Evolutionary conservation across 2,329 filamentous ascomycete genomes (phyloP).

Genomic region (Aspergillus chevalieri): DNA sequence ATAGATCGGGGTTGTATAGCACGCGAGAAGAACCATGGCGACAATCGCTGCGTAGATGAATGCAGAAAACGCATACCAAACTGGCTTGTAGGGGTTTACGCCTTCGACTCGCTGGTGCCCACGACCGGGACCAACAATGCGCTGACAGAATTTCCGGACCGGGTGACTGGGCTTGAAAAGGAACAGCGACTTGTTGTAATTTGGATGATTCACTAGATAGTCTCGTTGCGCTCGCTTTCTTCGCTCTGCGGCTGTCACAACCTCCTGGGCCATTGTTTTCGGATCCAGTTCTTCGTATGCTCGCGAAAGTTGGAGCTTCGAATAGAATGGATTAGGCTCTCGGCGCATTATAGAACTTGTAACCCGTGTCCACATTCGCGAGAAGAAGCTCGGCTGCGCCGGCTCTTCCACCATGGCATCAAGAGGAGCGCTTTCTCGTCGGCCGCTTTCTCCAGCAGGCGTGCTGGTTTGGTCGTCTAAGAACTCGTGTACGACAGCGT

Average conservation of each 20-base stretch:
- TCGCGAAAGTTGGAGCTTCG: constrained; percentile 64
- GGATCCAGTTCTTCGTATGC: constrained; percentile 76
- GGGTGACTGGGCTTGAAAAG: constrained; percentile 74
- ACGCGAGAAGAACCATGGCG: constrained; percentile 95
- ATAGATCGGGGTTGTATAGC: constrained; percentile 87
- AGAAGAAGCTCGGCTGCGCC: constrained; percentile 54
- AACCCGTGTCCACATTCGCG: constrained; percentile 57
- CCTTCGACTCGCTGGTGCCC: constrained; percentile 84
- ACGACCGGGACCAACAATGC: constrained; percentile 82
- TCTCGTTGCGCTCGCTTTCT: constrained; percentile 85
- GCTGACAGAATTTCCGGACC: constrained; percentile 76
- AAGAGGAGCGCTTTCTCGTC: constrained; percentile 22
- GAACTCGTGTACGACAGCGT: constrained; percentile 91
- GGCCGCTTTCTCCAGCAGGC: constrained; percentile 18
- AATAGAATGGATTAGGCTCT: constrained; percentile 94
- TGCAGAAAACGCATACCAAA: constrained; percentile 91
- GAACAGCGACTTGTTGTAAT: constrained; percentile 87
- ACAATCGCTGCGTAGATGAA: constrained; percentile 92
- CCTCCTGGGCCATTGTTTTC: constrained; percentile 81
- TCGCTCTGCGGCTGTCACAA: constrained; percentile 73
- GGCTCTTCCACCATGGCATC: constrained; percentile 33
- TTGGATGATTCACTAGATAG: constrained; percentile 78
- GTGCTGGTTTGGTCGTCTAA: constrained; percentile 62
- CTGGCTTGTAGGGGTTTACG: constrained; percentile 75
- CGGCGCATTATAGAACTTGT: constrained; percentile 52